Base-by-base conservation (phyloP, 2,329 filamentous ascomycete species). In the Volutella citrinella region DNA sequence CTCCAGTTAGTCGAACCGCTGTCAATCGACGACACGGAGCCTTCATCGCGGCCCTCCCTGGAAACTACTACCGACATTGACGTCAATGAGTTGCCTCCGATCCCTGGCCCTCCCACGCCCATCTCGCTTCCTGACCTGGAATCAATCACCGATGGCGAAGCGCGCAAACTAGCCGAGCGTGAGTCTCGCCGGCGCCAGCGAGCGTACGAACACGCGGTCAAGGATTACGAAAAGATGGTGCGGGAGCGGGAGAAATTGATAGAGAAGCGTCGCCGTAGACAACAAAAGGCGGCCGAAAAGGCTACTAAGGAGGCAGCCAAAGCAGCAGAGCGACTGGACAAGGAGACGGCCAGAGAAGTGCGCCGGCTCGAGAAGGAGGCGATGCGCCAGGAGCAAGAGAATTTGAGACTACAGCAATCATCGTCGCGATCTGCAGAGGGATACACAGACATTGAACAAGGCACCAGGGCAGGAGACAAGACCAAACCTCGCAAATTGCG, bases 151-250 rank as follows among this genome's bases (percentile, higher is more conserved):
- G 79, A 87, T 58, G 82, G 82, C 50, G 74, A 78, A 7, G 67
- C 76, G 18, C 76, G 78, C 8, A 87, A 84, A 49, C 70, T 79
- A 24, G 82, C 80, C 3, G 80, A 87, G 49, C 84, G 82, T 37
- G 82, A 87, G 49, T 70, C 79, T 35, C 76, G 77, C 32, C 71
- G 74, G 10, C 67, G 69, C 2, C 66, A 78, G 19, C 86, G 86
- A 52, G 68, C 69, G 8, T 84, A 87, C 54, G 74, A 83, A 18
- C 72, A 78, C 50, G 76, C 79, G 10, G 59, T 85, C 40, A 87
- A 85, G 57, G 73, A 80, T 39, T 78, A 78, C 21, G 74, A 80
- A 23, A 83, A 76, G 47, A 72, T 75, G 9, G 66, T 87, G 30
- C 74, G 73, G 29, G 78, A 84, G 37, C 73, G 79, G 7, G 66